phyloP scores from a whole-genome alignment of 2,329 filamentous ascomycete species.

The Monilinia fructigena region DNA sequence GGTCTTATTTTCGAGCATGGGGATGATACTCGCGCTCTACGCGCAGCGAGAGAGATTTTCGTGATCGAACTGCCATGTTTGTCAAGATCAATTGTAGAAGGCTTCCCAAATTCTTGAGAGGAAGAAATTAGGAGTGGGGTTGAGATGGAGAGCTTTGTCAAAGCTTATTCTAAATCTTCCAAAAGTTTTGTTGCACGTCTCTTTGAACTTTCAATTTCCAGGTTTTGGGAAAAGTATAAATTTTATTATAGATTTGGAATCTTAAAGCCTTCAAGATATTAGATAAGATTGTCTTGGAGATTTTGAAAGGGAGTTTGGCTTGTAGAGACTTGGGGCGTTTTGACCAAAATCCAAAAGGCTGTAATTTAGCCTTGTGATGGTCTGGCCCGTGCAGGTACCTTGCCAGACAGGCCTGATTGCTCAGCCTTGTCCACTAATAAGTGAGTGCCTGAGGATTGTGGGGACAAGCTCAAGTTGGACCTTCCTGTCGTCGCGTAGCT shows the following conservation, averaged over 20 bases:
- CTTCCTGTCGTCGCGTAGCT: conserved; percentile 28
- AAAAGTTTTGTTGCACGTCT: conserved; percentile 11
- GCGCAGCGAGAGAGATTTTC: conserved; percentile 31
- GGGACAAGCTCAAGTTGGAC: conserved; percentile 11
- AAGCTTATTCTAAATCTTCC: conserved; percentile 8
- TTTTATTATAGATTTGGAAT: background rate
- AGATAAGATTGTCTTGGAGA: background rate
- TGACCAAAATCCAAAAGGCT: background rate
- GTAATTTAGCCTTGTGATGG: background rate
- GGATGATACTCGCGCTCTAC: conserved; percentile 32
- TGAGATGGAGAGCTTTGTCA: conserved; percentile 13
- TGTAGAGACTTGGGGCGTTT: background rate
- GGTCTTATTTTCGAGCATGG: conserved; percentile 23
- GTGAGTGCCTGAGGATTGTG: conserved; percentile 20
- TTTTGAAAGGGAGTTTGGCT: background rate
- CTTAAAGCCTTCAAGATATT: background rate
- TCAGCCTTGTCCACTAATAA: conserved; percentile 15
- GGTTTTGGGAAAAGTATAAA: background rate
- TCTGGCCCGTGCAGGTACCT: background rate
- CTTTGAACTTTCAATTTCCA: background rate
- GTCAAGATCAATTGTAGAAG: conserved; percentile 20
- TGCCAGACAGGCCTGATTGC: background rate
- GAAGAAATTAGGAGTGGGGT: conserved; percentile 20
- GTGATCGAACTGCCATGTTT: conserved; percentile 36
- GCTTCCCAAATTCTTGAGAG: background rate